A percentile compares a stretch with the other conserved stretches of the same genome.
Conservation (phyloP, 371 early-diverging fungal genomes). For the Funneliformis caledonium region DNA sequence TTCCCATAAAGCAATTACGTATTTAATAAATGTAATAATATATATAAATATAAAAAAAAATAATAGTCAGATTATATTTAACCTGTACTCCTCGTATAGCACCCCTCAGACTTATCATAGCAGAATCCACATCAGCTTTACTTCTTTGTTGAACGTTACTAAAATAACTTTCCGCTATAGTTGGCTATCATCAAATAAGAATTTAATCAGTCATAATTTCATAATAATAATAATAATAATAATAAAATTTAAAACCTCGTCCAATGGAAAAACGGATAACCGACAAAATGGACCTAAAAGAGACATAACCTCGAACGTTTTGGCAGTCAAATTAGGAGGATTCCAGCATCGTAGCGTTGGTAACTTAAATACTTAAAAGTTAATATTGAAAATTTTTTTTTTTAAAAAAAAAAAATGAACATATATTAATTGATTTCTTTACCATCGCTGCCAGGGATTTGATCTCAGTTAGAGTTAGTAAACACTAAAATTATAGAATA, state of each 20-base stretch:
- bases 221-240: neutral
- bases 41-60: neutral
- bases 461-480: conserved; percentile 56
- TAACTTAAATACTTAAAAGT: conserved; percentile 44
- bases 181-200: conserved; percentile 52
- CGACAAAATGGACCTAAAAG: conserved; percentile 79
- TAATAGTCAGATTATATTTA: conserved; percentile 13
- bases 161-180: conserved; percentile 68
- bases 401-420: neutral
- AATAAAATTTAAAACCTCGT: conserved; percentile 49
- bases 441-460: conserved; percentile 63
- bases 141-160: conserved; percentile 58
- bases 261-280: conserved; percentile 62
- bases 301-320: conserved; percentile 67
- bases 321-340: conserved; percentile 59
- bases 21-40: neutral
- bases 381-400: neutral
- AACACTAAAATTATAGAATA: conserved; percentile 44
- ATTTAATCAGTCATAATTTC: neutral
- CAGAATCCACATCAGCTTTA: conserved; percentile 59
- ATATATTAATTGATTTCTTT: conserved; percentile 32
- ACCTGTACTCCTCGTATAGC: conserved; percentile 69
- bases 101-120: conserved; percentile 71
- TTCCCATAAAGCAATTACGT: neutral
- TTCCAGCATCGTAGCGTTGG: conserved; percentile 64